These are phyloP conservation scores for Diaporthe ilicicola DNA, from an alignment of 2,329 filamentous ascomycete species.

Conservation along the genomic window DNA sequence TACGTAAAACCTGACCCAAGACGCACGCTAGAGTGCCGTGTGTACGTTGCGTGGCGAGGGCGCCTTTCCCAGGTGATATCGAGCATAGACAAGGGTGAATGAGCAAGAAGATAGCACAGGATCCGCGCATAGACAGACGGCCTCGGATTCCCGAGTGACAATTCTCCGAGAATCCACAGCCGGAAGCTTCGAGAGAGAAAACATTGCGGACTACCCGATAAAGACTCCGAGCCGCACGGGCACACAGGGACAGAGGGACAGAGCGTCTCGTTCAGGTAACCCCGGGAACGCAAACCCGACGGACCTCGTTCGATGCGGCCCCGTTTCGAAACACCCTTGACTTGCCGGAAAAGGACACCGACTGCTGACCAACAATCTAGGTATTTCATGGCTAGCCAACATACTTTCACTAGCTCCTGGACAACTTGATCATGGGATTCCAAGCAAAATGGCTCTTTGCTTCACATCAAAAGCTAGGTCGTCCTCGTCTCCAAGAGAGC, in stretches of 20 bases:
- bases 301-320: neutral
- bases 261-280: neutral
- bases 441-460: neutral
- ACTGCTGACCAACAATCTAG: too few relatives aligned
- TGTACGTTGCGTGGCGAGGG: neutral
- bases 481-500: neutral
- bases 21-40: slow-evolving; percentile 4
- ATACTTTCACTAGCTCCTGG: neutral
- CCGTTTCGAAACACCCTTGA: neutral
- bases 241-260: neutral
- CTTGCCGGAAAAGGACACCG: neutral
- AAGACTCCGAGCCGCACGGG: neutral
- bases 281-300: neutral
- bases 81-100: neutral
- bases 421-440: neutral
- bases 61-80: neutral
- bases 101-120: neutral
- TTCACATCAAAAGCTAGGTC: neutral
- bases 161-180: neutral
- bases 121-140: neutral
- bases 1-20: slow-evolving; percentile 11
- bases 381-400: too few relatives aligned
- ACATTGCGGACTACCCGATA: neutral
- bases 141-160: neutral
- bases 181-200: neutral